Percentiles rank a stretch among this genome's conserved stretches.
phyloP scores from a whole-genome alignment of 108 stramenopile genomes.

The Pseudonitzschia multistriata region DNA sequence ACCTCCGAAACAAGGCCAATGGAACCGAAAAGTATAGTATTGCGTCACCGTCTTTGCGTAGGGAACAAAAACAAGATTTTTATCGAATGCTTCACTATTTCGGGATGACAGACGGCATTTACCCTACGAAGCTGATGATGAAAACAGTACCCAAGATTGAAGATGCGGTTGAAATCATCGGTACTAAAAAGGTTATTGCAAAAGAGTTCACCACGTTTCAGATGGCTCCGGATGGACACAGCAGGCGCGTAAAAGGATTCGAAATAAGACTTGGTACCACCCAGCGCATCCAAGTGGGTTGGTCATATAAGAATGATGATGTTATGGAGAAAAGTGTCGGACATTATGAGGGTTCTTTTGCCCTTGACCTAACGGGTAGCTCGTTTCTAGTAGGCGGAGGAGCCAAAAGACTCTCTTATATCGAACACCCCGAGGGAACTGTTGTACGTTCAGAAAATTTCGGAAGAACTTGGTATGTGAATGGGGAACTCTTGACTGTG shows the following conservation, averaged over 20 bases:
- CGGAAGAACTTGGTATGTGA: no score
- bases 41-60: not conserved
- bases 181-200: not conserved
- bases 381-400: no score
- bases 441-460: no score
- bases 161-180: not conserved
- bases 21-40: not conserved
- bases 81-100: constrained; percentile 34
- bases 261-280: no score
- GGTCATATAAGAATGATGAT: no score
- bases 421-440: no score
- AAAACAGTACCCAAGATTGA: not conserved
- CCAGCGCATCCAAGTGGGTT: no score
- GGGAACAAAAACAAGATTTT: constrained; percentile 13
- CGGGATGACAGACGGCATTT: constrained; percentile 24
- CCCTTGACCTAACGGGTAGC: no score
- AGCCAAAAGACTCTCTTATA: no score
- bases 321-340: no score
- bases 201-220: not conserved
- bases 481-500: no score
- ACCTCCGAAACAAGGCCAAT: constrained; percentile 35
- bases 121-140: constrained; percentile 3
- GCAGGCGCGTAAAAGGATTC: not conserved
- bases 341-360: no score
- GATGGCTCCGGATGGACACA: not conserved